A percentile compares a stretch with the other conserved stretches of the same genome.
These are phyloP conservation scores for Mucor racemosus DNA, from an alignment of 371 early-diverging fungal species.

Conservation along the genomic window DNA sequence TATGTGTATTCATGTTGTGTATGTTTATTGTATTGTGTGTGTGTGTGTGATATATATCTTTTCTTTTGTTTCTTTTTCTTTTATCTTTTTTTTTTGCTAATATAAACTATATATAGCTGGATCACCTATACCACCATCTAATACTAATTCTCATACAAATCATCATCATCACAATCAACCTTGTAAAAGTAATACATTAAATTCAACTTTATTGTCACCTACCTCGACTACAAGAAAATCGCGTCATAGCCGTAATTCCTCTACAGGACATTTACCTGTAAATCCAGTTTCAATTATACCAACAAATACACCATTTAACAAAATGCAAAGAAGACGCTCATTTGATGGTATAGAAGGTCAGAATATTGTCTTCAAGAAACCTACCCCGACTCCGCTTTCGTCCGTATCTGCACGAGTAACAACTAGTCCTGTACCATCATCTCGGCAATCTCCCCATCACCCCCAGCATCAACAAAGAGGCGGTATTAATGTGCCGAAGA, in stretches of 20 bases:
- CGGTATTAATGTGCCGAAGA: constrained; percentile 8
- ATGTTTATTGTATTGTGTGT: neutral
- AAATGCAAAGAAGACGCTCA: constrained; percentile 41
- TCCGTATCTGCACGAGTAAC: constrained; percentile 27
- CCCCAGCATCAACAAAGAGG: neutral
- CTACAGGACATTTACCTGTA: constrained; percentile 29
- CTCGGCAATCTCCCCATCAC: neutral
- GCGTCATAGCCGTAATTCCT: constrained; percentile 43
- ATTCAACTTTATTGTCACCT: neutral
- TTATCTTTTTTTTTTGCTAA: neutral
- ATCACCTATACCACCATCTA: constrained; percentile 31
- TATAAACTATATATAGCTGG: constrained; percentile 9
- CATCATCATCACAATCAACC: constrained; percentile 13
- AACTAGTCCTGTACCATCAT: constrained; percentile 22
- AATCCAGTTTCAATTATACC: constrained; percentile 14
- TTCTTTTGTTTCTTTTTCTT: neutral
- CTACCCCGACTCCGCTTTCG: constrained; percentile 22
- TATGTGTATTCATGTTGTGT: neutral
- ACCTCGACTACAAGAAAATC: constrained; percentile 4
- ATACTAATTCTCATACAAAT: neutral
- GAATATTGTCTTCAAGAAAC: constrained; percentile 2
- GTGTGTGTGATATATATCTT: neutral
- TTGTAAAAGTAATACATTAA: constrained; percentile 3
- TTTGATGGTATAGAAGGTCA: constrained; percentile 30
- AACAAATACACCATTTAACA: constrained; percentile 8